Percentiles rank a stretch among this genome's conserved stretches.
phyloP scores from a whole-genome alignment of 345 rosid species.

The Bruguiera parviflora region DNA sequence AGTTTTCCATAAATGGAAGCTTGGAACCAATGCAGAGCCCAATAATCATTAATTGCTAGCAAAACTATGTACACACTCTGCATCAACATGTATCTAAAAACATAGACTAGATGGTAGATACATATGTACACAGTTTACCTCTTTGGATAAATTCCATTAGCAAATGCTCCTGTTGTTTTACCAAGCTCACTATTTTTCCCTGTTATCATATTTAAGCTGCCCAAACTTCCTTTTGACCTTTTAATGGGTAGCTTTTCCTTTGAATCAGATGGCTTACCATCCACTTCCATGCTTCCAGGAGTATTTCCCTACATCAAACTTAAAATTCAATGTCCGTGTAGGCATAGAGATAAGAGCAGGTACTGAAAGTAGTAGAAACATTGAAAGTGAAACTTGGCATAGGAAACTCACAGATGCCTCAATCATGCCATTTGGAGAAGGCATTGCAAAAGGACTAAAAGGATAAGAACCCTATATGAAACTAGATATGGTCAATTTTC shows the following conservation, averaged over 20 bases:
- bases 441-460: conserved; percentile 93
- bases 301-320: conserved; percentile 60
- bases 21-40: neutral
- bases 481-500: conserved; percentile 9
- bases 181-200: conserved; percentile 74
- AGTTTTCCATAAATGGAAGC: neutral
- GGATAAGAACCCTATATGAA: conserved; percentile 83
- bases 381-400: conserved; percentile 11
- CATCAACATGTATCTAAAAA: neutral
- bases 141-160: conserved; percentile 82
- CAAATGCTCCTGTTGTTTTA: conserved; percentile 66
- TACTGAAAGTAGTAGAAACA: conserved; percentile 2
- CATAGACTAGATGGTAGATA: neutral
- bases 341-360: conserved; percentile 9
- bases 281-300: conserved; percentile 65
- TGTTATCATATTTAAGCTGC: conserved; percentile 88
- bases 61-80: neutral
- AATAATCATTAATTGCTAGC: neutral
- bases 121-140: conserved; percentile 44
- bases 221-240: conserved; percentile 97
- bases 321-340: conserved; percentile 16
- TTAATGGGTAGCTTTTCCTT: conserved; percentile 96
- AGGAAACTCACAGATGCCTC: conserved; percentile 71
- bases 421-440: conserved; percentile 82
- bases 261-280: conserved; percentile 69